Evolutionary conservation across 1,139 yeast species (phyloP), one percentile per base, ranked within the genome.

Genomic region (Hansenula sp.): DNA sequence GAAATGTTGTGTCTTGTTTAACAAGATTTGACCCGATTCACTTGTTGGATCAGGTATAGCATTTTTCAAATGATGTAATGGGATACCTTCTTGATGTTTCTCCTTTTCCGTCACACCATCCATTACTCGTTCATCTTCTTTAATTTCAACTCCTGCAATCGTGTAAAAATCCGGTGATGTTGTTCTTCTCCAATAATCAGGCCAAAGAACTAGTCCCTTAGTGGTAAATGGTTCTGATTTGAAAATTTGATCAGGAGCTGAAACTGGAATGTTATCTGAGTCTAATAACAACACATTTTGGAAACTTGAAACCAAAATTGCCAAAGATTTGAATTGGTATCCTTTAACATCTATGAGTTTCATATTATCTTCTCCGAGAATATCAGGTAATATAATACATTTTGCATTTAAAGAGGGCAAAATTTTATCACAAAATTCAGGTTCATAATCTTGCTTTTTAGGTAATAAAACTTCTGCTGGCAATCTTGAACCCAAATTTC

Each of bases 1-100:
- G 45, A 76, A 69, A 59, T 85, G 95, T 1, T 72, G 66, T 29
- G 64, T 64, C 57, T 85, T 85, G 43, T 77, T 71, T 19, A 84
- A 67, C 69, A 81, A 65, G 37, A 86, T 56, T 61, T 85, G 94
- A 1, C 95, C 95, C 4, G 88, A 79, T 59, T 86, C 95, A 9
- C 82, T 75, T 2, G 86, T 72, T 14, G 82, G 84, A 52, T 82
- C 90, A 3, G 94, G 90, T 30, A 85, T 71, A 9, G 88, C 72
- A 2, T 85, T 84, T 44, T 68, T 63, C 31, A 78, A 65, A 50
- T 80, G 83, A 53, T 82, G 88, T 47, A 75, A 67, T 12, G 87
- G 83, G 3, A 73, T 65, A 2, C 3, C 16, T 4, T 16, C 12
- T 20, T 7, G 11, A 24, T 16, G 14, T 24, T 32, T 9, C 17